Conservation (phyloP, 768 basidiomycete genomes). For the Pisolithus tinctorius region DNA sequence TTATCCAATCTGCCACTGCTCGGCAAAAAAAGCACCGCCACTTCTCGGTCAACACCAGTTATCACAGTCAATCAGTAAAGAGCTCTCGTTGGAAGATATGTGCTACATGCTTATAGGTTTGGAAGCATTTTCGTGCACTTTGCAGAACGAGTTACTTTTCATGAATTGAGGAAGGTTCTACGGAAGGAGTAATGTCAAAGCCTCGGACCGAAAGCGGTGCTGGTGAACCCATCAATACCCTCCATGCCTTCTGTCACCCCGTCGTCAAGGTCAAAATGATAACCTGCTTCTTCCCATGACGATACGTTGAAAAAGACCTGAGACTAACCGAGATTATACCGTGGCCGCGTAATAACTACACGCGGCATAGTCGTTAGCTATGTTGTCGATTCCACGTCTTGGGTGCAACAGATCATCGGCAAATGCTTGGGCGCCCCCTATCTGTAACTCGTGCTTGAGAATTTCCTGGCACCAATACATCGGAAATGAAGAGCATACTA, state of each 20-base stretch:
- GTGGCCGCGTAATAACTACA: too few species aligned
- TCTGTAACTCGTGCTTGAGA: too few species aligned
- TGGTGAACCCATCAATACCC: constrained; percentile 1
- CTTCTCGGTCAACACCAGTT: not conserved
- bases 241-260: constrained; percentile 8
- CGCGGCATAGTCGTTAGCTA: too few species aligned
- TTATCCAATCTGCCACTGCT: not conserved
- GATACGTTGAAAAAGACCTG: not conserved
- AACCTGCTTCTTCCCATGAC: constrained; percentile 7
- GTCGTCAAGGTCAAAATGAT: constrained; percentile 15
- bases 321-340: constrained; percentile 1
- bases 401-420: too few species aligned
- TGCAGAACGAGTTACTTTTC: too few species aligned
- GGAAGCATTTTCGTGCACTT: too few species aligned
- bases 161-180: not conserved
- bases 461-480: not conserved
- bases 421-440: too few species aligned
- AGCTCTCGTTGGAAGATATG: too few species aligned
- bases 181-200: constrained; percentile 9
- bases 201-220: constrained; percentile 7
- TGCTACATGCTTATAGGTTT: too few species aligned
- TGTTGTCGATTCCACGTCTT: too few species aligned
- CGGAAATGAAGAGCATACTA: not conserved
- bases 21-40: not conserved
- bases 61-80: too few species aligned